Evolutionary conservation across 805 yeast species (phyloP).

Genomic region (Barnettozyma wickerhamii): DNA sequence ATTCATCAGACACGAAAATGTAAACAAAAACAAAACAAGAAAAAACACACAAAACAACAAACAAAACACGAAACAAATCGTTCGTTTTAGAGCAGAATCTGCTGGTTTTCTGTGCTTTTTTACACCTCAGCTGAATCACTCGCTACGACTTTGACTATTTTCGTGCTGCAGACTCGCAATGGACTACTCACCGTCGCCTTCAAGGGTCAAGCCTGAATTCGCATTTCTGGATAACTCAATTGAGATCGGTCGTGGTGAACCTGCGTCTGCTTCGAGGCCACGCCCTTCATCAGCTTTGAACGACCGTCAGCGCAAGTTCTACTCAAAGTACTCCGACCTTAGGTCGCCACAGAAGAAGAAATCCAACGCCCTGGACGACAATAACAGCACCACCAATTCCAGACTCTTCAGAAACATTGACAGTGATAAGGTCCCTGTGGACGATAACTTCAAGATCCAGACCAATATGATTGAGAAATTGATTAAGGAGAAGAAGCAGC

Average conservation of each 20-base stretch:
- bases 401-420: constrained; percentile 20
- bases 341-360: constrained; percentile 18
- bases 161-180: constrained; percentile 6
- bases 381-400: constrained; percentile 16
- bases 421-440: constrained; percentile 16
- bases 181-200: constrained; percentile 27
- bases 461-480: constrained; percentile 35
- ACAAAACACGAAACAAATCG: background rate
- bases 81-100: too few species aligned
- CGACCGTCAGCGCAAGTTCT: constrained; percentile 19
- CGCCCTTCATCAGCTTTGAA: constrained; percentile 6
- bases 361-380: background rate
- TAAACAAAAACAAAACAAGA: constrained; percentile 4
- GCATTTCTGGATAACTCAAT: constrained; percentile 22
- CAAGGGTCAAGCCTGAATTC: constrained; percentile 18
- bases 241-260: constrained; percentile 19
- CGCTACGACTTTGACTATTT: too few species aligned
- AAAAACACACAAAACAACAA: background rate
- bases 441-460: constrained; percentile 31
- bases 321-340: constrained; percentile 19
- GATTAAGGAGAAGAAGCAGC: constrained; percentile 32
- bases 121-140: too few species aligned
- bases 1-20: constrained; percentile 1
- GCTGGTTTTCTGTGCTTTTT: too few species aligned
- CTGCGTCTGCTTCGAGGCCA: constrained; percentile 6